phyloP scores from a whole-genome alignment of 176 grass and related monocot genomes.

The Olyra latifolia region DNA sequence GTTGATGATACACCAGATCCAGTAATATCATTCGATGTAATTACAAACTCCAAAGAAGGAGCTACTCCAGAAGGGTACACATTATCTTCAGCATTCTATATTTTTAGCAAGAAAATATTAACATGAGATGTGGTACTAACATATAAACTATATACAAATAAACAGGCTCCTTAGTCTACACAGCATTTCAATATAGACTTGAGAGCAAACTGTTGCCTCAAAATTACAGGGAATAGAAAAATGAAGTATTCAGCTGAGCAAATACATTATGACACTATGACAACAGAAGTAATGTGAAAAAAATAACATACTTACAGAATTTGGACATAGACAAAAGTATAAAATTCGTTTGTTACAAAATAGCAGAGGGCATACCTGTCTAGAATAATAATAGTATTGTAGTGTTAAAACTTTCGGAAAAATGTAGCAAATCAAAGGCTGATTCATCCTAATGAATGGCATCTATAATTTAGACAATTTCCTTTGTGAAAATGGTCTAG shows the following conservation, averaged over 20 bases:
- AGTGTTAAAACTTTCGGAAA: neutral
- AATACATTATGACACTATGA: neutral
- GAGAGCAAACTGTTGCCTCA: neutral
- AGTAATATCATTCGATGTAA: constrained; percentile 61
- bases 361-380: neutral
- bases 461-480: neutral
- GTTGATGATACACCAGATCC: constrained; percentile 53
- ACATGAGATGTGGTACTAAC: neutral
- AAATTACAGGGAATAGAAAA: neutral
- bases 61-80: constrained; percentile 49
- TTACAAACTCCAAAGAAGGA: constrained; percentile 56
- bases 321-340: neutral
- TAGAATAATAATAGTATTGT: neutral
- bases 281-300: neutral
- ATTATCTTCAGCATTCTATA: constrained; percentile 76
- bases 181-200: neutral
- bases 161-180: neutral
- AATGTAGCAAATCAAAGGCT: neutral
- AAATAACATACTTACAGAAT: neutral
- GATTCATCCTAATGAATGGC: neutral
- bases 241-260: neutral
- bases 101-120: constrained; percentile 4
- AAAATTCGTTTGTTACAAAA: neutral
- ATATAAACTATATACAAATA: neutral
- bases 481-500: neutral